Conservation (phyloP, 1,284 basidiomycete genomes). For the Phaffia rhodozyma region DNA sequence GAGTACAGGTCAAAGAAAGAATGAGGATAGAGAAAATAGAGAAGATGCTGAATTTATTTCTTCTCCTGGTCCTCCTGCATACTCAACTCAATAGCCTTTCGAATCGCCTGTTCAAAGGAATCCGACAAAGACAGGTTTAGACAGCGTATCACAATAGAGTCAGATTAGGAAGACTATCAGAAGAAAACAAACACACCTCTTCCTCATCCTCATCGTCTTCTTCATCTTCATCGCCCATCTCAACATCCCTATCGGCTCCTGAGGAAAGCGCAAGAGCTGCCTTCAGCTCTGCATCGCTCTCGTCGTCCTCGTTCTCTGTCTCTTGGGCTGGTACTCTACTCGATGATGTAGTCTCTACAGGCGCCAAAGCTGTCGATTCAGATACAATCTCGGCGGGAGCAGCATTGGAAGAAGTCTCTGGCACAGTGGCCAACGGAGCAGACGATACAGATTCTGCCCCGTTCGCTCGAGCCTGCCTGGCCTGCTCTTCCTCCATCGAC, state of each 20-base stretch:
- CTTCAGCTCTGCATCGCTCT: constrained; percentile 21
- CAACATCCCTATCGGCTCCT: constrained; percentile 29
- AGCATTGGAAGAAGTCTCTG: constrained; percentile 23
- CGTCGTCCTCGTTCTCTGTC: constrained; percentile 20
- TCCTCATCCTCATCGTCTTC: constrained; percentile 27
- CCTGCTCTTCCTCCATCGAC: constrained; percentile 94
- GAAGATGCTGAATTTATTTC: constrained; percentile 23
- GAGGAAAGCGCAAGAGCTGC: constrained; percentile 32
- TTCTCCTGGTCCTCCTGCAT: constrained; percentile 35
- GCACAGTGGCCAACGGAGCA: constrained; percentile 20
- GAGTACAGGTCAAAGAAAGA: too few relatives aligned
- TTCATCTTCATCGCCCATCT: constrained; percentile 30
- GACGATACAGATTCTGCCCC: constrained; percentile 23
- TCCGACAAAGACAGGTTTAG: constrained; percentile 19
- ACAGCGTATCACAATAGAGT: constrained; percentile 3
- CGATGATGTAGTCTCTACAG: constrained; percentile 32
- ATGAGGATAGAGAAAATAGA: not conserved
- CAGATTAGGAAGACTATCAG: too few relatives aligned
- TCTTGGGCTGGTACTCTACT: constrained; percentile 5
- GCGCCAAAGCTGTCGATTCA: constrained; percentile 27
- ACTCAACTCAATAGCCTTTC: constrained; percentile 51
- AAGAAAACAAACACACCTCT: not conserved
- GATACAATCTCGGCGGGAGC: constrained; percentile 33
- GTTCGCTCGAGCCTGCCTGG: constrained; percentile 59
- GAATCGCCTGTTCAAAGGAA: constrained; percentile 44